Evolutionary conservation across 495 filamentous ascomycete genomes (phyloP).

Genomic region (Penicillium egyptiacum): DNA sequence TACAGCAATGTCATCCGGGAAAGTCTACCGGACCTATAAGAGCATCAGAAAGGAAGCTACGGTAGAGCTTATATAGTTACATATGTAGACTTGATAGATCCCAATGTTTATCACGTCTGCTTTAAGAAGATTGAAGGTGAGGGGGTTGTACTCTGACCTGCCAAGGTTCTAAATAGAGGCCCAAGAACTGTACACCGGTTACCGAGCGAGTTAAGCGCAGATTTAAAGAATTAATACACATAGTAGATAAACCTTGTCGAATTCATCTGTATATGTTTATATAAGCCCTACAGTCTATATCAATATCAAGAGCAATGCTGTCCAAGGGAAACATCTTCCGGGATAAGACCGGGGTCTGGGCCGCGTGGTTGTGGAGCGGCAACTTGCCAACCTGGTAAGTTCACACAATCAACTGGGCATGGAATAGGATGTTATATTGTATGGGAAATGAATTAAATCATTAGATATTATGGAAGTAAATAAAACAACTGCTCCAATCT

Average conservation of each 20-base stretch:
- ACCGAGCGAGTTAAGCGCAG: neutral
- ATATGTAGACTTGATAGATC: neutral
- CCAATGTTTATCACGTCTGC: neutral
- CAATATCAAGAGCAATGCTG: neutral
- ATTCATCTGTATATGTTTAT: neutral
- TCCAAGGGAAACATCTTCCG: constrained; percentile 18
- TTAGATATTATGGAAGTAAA: neutral
- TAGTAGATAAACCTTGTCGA: neutral
- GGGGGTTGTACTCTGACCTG: constrained; percentile 4
- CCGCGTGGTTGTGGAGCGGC: constrained; percentile 19
- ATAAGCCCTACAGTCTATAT: neutral
- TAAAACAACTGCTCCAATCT: neutral
- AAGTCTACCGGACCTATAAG: neutral
- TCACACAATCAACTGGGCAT: neutral
- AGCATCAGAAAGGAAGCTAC: neutral
- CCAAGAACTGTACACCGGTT: neutral
- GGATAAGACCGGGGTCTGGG: constrained; percentile 31
- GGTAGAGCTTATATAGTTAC: neutral
- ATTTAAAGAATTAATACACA: no score
- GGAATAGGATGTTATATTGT: neutral
- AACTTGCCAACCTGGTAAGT: neutral
- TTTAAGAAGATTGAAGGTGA: constrained; percentile 1
- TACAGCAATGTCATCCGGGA: neutral
- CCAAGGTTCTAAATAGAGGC: neutral
- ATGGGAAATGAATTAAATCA: neutral